Base-by-base conservation (phyloP, 2,329 filamentous ascomycete genomes). In the Massarina eburnea region DNA sequence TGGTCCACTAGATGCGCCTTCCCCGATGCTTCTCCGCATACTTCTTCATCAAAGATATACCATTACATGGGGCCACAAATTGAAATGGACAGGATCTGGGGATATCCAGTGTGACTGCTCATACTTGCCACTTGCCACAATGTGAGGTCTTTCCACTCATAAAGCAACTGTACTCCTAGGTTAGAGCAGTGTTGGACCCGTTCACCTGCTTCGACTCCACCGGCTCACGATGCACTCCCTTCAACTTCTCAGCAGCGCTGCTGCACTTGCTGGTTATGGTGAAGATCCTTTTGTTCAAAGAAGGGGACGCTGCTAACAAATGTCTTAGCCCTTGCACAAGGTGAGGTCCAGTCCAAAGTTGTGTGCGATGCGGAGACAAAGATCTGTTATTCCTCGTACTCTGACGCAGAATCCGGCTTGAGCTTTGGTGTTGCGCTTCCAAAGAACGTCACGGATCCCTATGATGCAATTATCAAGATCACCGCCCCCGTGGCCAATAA, bases 361-460 rank as follows among this genome's bases (percentile, higher is more conserved):
- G 45, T 57, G 42, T 64, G 59, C 44, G 62, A 67, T 56, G 43
- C 55, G 40, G 51, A 54, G 30, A 64, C 62, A 20, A 63, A 60
- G 40, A 65, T 67, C 41, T 64, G 56, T 40, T 66, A 59, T 45
- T 64, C 64, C 24, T 55, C 55, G 27, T 66, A 67, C 47, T 52
- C 58, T 41, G 51, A 64, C 39, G 42, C 51, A n/a, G 55, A 58
- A 35, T 59, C 55, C 38, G 64, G 59, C 26, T 60, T 62, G 52
- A 57, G 51, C 17, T 62, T 64, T 51, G 60, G 61, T n/a, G 39
- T 66, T 47, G 61, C 64, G 29, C 56, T 67, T 15, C 62, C 64
- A 2, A 59, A 60, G 39, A 59, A 54, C 12, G 55, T 54, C 21
- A 55, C 48, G 22, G 62, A 63, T 45, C 60, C 62, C n/a, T 67